Evolutionary conservation across 2,329 filamentous ascomycete species (phyloP).

Genomic region (Pezicula neosporulosa): DNA sequence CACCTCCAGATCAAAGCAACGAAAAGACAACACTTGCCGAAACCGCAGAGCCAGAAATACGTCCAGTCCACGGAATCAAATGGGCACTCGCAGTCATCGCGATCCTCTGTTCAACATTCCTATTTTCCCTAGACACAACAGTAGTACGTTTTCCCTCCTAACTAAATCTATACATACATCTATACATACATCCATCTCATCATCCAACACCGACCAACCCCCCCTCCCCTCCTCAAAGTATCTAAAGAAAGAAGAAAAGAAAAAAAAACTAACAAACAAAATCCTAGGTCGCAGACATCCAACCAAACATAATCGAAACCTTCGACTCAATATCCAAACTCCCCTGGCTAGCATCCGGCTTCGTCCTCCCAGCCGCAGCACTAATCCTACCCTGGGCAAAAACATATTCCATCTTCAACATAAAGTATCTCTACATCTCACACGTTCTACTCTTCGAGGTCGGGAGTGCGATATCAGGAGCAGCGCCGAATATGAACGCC

Average conservation of each 20-base stretch:
- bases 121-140: neutral
- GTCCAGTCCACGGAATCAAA: neutral
- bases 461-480: slow-evolving; percentile 21
- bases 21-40: neutral
- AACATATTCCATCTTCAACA: slow-evolving; percentile 23
- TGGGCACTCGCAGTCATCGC: neutral
- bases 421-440: slow-evolving; percentile 6
- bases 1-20: neutral
- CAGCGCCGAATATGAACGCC: slow-evolving; percentile 19
- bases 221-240: too few species aligned
- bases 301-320: slow-evolving; percentile 31
- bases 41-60: neutral
- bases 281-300: slow-evolving; percentile 35
- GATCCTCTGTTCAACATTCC: neutral
- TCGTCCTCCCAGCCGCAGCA: slow-evolving; percentile 2
- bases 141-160: neutral
- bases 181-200: too few species aligned
- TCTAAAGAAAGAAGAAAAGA: too few species aligned
- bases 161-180: too few species aligned
- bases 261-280: too few species aligned
- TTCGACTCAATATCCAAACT: slow-evolving; percentile 33
- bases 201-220: neutral
- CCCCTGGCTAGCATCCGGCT: slow-evolving; percentile 31
- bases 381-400: slow-evolving; percentile 1
- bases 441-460: slow-evolving; percentile 13